phyloP scores from a whole-genome alignment of 129 eudicot species.

The Chrysanthemum seticuspe region DNA sequence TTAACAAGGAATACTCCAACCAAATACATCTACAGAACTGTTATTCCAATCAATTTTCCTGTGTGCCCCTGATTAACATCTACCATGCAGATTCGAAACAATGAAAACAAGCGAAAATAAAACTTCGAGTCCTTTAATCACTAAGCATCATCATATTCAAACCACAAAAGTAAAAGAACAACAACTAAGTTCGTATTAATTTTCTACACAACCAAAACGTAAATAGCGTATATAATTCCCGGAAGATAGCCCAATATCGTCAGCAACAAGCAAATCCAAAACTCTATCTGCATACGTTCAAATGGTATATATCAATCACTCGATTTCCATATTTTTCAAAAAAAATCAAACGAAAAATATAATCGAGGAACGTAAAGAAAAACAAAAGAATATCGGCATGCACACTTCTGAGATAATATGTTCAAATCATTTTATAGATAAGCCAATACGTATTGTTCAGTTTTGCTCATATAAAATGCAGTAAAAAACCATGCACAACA shows the following conservation, averaged over 20 bases:
- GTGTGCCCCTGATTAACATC: no score
- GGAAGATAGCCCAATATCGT: conserved; percentile 77
- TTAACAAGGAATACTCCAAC: no score
- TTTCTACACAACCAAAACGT: conserved; percentile 56
- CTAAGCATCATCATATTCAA: conserved; percentile 14
- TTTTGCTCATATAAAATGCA: no score
- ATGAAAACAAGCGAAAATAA: background rate
- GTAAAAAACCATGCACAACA: no score
- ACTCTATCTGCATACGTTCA: conserved; percentile 51
- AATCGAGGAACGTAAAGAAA: no score
- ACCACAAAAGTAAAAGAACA: background rate
- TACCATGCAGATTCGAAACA: background rate
- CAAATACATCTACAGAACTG: no score
- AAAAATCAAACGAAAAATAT: background rate
- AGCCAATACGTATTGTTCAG: no score
- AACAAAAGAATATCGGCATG: no score
- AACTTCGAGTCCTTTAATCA: conserved; percentile 12
- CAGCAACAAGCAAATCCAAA: conserved; percentile 80
- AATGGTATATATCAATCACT: background rate
- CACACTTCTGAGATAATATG: no score
- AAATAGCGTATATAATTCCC: conserved; percentile 72
- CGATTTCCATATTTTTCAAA: background rate
- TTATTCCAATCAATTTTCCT: no score
- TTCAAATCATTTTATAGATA: no score
- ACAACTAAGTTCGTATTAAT: background rate